Evolutionary conservation across 2,329 filamentous ascomycete species (phyloP), one percentile per base, ranked within the genome.

Genomic region (Beauveria australis): DNA sequence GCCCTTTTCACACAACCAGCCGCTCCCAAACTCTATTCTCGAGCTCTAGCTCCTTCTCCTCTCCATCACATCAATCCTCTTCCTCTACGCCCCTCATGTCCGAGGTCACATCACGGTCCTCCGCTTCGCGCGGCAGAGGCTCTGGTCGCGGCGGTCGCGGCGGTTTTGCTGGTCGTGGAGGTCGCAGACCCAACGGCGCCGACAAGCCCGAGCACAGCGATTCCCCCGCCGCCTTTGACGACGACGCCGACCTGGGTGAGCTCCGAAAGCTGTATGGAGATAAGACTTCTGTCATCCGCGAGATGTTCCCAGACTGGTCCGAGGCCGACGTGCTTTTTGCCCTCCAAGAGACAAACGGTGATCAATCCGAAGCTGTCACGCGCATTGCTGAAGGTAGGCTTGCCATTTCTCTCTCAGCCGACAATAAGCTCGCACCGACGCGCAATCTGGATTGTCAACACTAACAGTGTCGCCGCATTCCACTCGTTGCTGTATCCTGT

Each of bases 301-400:
- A 96, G 75, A 87, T 97, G 79, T 97, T 96, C 79, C 86, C 91
- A 63, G 89, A 92, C 75, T 97, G 93, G 94, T 93, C 92, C 68
- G 91, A 96, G 71, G 91, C 92, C 74, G 93, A 97, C 74, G 85
- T 97, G 65, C 86, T 97, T 65, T 94, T 94, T 74, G 92, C 92
- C 64, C 82, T 99, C 63, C 86, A 96, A 75, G 94, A 99, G 79
- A 89, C 88, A 61, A 84, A 90, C 69, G 90, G 89, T 69, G 89
- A 94, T 75, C 80, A 91, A 69, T 83, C 89, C 67, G 77, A 84
- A 68, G 85, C 89, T 66, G 89, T 90, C 71, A 86, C 89, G 69
- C 86, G 87, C 75, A 93, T 94, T 74, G 85, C 87, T 68, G 88
- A 92, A 75, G 89, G 89, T 92, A 80, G 63, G 73, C 73, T 56